Conservation (phyloP, 768 basidiomycete genomes). For the Trametes gibbosa region DNA sequence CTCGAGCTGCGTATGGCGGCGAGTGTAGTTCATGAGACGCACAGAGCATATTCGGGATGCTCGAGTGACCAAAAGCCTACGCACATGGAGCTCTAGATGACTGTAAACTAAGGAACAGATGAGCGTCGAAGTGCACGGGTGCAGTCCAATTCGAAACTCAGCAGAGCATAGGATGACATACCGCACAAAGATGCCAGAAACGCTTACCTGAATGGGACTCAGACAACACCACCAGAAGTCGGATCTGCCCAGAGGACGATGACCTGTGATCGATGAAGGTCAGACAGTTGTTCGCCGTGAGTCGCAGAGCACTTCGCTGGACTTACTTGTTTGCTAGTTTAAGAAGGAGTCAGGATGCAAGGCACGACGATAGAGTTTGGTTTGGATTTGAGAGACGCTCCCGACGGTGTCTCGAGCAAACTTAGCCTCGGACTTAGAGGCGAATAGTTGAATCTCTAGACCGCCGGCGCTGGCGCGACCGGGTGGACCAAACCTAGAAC, state of each 20-base stretch:
- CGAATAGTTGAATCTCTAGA: background rate
- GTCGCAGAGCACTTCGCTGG: background rate
- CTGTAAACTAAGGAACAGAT: background rate
- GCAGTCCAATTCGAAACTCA: constrained; percentile 5
- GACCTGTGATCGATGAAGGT: background rate
- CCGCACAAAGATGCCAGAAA: background rate
- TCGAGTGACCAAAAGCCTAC: constrained; percentile 76
- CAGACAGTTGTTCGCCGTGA: background rate
- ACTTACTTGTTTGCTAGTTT: constrained; percentile 4
- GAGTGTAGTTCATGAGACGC: constrained; percentile 30
- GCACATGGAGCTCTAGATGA: constrained; percentile 51
- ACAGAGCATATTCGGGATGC: constrained; percentile 79
- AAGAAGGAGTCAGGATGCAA: background rate
- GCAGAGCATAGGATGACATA: background rate
- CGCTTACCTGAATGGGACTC: background rate
- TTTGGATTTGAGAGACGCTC: background rate
- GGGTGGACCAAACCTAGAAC: constrained; percentile 5
- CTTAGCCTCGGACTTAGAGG: background rate
- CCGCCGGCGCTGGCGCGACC: background rate
- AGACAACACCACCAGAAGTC: background rate
- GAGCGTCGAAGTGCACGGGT: constrained; percentile 7
- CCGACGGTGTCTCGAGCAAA: background rate
- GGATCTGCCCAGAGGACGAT: constrained; percentile 4
- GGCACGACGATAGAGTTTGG: constrained; percentile 6
- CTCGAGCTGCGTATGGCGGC: background rate